A percentile compares a stretch with the other conserved stretches of the same genome.
These are phyloP conservation scores for Deinandra increscens DNA, from an alignment of 129 eudicot genomes.

Conservation along the genomic window DNA sequence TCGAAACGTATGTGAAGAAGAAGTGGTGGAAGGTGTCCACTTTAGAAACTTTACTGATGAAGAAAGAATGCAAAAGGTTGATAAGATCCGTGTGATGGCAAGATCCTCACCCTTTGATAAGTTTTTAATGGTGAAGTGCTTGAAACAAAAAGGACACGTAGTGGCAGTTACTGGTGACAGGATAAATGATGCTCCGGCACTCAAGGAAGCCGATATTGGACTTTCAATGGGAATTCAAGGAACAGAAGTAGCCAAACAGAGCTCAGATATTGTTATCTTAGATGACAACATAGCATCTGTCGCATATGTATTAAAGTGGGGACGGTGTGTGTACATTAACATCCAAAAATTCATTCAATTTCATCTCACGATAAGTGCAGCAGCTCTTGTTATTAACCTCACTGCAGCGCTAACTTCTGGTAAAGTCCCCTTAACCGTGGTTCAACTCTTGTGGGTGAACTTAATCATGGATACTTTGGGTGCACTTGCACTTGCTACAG, in stretches of 20 bases:
- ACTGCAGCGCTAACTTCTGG: conserved; percentile 81
- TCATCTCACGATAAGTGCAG: conserved; percentile 79
- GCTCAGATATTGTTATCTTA: conserved; percentile 82
- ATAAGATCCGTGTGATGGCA: conserved; percentile 74
- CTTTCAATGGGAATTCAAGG: conserved; percentile 97
- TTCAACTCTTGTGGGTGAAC: conserved; percentile 81
- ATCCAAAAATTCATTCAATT: conserved; percentile 85
- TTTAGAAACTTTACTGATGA: conserved; percentile 68
- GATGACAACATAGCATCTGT: conserved; percentile 79
- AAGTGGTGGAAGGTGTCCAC: conserved; percentile 68
- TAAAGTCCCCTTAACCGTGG: conserved; percentile 70
- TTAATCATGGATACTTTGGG: conserved; percentile 91
- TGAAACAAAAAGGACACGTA: conserved; percentile 77
- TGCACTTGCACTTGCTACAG: conserved; percentile 86
- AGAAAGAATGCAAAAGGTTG: conserved; percentile 54
- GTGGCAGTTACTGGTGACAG: conserved; percentile 93
- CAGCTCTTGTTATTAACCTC: conserved; percentile 80
- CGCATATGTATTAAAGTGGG: conserved; percentile 75
- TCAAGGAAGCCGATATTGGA: conserved; percentile 86
- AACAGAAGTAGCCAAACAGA: conserved; percentile 81
- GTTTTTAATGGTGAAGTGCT: conserved; percentile 78
- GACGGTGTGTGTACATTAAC: conserved; percentile 77
- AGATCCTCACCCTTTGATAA: conserved; percentile 86
- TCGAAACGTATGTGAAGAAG: conserved; percentile 35
- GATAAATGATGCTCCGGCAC: conserved; percentile 87